Evolutionary conservation across 805 yeast genomes (phyloP), one percentile per base, ranked within the genome.

Genomic region (Phaffomyces opuntiae): DNA sequence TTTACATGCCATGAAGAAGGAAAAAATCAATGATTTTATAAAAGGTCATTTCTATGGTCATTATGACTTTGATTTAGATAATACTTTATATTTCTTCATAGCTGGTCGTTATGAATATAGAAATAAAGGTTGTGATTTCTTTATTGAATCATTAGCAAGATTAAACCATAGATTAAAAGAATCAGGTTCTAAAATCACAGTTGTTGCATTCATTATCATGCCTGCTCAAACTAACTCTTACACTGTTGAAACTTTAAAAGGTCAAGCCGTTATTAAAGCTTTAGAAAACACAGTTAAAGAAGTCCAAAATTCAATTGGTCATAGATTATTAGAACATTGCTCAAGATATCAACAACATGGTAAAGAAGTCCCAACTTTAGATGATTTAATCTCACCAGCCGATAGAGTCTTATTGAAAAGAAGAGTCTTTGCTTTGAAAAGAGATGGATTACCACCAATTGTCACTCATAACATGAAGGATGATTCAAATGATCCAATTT

Each of bases 31-130:
- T 63, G 97, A 93, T 60, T 91, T 91, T 62, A 83, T 93, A 51
- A 81, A 95, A 57, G 99, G 99, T 52, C 99, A 91, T 64, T 91
- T 91, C 70, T 93, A 93, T 66, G 99, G 99, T 44, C 89, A 89
- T 64, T 83, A 87, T 62, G 96, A 93, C 67, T 93, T 93, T 64
- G 95, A 88, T 60, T 75, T 93, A 53, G 96, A 91, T 50, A 87
- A 93, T 61, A 93, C 99, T 7, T 71, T 91, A 50, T 91, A 93
- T 67, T 88, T 91, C 66, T 91, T 91, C 73, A 93, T 88, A 65
- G 95, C 98, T 17, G 99, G 99, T 45, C 80, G 99, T 63, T 91
- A 91, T 66, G 99, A 91, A 72, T 93, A 82, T 66, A 80, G 97
- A 62, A 91, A 91, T 65, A 91, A 91, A 68, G 99, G 99, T 60